Conservation (phyloP, 2,329 filamentous ascomycete species). For the Verticillium nubilum region DNA sequence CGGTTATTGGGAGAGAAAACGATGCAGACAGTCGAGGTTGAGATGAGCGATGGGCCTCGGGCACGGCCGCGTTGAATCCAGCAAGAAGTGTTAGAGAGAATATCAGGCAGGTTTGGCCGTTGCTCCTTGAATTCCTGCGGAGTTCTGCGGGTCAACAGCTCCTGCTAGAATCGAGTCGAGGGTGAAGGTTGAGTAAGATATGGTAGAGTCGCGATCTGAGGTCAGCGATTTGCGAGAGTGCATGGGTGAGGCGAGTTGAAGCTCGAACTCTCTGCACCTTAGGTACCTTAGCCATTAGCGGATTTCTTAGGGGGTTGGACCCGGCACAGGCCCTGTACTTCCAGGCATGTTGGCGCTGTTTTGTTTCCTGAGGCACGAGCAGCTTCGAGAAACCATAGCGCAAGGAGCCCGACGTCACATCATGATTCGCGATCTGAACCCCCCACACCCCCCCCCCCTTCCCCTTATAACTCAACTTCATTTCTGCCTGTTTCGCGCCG, state of each 20-base stretch:
- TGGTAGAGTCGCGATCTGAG: background rate
- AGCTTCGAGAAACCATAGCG: background rate
- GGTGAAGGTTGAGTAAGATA: background rate
- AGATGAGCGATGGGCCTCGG: too few species aligned
- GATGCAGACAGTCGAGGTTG: background rate
- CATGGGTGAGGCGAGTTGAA: background rate
- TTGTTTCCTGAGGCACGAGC: background rate
- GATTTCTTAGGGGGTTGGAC: background rate
- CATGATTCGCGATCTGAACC: too few species aligned
- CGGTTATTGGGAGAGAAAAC: background rate
- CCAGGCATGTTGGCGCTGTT: background rate
- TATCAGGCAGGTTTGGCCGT: too few species aligned
- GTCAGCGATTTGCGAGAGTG: background rate
- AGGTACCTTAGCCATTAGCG: background rate
- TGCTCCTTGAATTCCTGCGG: too few species aligned
- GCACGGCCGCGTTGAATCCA: too few species aligned
- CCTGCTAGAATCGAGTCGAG: too few species aligned
- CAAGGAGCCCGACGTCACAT: background rate
- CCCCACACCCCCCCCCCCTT: too few species aligned
- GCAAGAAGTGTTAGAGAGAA: too few species aligned
- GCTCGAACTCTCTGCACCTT: background rate
- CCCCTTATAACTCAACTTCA: background rate
- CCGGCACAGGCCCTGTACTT: background rate
- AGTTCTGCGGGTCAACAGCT: too few species aligned
- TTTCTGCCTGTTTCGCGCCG: background rate